Conservation (phyloP, 352 stramenopile genomes). For the Phytophthora rubi region DNA sequence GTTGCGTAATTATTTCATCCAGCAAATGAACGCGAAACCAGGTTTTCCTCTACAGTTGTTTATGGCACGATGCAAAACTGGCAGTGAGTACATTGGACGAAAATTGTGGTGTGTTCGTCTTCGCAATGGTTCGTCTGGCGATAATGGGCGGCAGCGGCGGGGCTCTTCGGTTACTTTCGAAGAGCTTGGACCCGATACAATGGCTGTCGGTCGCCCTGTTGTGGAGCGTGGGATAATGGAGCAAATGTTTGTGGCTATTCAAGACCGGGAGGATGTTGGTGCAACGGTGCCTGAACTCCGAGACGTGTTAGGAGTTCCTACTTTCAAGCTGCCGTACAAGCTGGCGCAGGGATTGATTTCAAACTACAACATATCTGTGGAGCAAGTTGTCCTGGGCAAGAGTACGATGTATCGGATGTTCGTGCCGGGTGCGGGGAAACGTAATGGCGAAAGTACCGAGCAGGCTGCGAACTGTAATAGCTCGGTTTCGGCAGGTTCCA, state of each 20-base stretch:
- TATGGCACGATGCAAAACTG: constrained; percentile 81
- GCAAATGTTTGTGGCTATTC: constrained; percentile 73
- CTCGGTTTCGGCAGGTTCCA: constrained; percentile 10
- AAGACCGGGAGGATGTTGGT: constrained; percentile 52
- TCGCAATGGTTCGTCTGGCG: constrained; percentile 24
- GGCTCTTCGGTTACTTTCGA: constrained; percentile 26
- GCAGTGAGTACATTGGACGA: constrained; percentile 58
- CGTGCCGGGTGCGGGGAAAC: constrained; percentile 36
- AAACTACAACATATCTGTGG: constrained; percentile 81
- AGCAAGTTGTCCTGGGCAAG: constrained; percentile 80
- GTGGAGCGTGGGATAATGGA: constrained; percentile 84
- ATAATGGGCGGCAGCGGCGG: constrained; percentile 7
- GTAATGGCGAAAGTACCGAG: constrained; percentile 3
- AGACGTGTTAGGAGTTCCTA: constrained; percentile 78
- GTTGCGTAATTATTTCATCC: constrained; percentile 83
- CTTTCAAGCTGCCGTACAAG: constrained; percentile 87
- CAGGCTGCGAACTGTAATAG: constrained; percentile 4
- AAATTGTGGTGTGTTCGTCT: constrained; percentile 85
- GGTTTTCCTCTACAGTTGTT: constrained; percentile 80
- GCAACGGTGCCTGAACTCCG: constrained; percentile 83
- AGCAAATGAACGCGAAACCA: constrained; percentile 65
- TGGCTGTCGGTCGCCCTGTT: constrained; percentile 42
- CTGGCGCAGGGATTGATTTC: constrained; percentile 78
- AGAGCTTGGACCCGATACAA: constrained; percentile 27
- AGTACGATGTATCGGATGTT: constrained; percentile 89